A percentile compares a stretch with the other conserved stretches of the same genome.
Conservation (phyloP, 139 green algal species). For the Chlorella sp. region DNA sequence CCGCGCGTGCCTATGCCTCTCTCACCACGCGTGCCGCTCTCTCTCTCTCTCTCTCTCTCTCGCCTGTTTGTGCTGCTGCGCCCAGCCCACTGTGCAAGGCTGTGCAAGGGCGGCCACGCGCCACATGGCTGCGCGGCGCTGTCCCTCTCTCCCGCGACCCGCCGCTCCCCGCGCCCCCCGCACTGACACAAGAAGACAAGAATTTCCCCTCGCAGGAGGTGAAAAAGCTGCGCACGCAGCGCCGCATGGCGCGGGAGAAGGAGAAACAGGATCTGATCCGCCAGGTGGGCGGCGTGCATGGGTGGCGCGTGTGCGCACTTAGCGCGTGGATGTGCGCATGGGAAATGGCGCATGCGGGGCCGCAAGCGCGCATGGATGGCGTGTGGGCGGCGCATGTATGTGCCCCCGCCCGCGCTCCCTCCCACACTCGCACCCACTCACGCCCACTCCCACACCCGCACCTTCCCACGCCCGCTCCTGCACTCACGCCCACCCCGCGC, state of each 20-base stretch:
- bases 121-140: not conserved
- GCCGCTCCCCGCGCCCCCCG: not conserved
- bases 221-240: constrained; percentile 97
- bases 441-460: not conserved
- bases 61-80: not conserved
- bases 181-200: not conserved
- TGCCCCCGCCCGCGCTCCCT: no score
- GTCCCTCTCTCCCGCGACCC: not conserved
- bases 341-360: not conserved
- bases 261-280: constrained; percentile 97
- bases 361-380: not conserved
- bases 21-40: not conserved
- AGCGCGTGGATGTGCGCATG: not conserved
- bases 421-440: not conserved
- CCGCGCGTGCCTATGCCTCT: not conserved
- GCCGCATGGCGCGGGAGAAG: constrained; percentile 87
- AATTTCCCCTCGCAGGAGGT: constrained; percentile 56
- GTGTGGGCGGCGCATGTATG: not conserved
- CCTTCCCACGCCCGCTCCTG: not conserved
- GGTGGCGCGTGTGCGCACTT: not conserved
- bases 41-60: not conserved
- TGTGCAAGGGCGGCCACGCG: not conserved
- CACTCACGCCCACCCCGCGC: not conserved
- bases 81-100: not conserved
- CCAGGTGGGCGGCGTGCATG: constrained; percentile 17